Base-by-base conservation (phyloP, 495 filamentous ascomycete species). In the Elaphomyces granulatus region DNA sequence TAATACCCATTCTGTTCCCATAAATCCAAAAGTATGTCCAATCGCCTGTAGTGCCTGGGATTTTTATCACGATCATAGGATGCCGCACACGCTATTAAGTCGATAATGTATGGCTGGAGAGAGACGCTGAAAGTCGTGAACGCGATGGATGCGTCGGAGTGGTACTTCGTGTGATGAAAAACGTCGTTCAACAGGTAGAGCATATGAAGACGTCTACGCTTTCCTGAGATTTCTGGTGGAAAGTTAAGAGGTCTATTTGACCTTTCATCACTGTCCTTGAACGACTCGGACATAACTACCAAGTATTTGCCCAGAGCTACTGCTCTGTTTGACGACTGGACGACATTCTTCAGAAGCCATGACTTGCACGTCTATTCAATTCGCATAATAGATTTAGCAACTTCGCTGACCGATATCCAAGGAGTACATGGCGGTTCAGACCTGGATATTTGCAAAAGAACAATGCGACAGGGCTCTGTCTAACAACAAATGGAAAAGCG, bases 361-460 rank as follows among this genome's bases (percentile, higher is more conserved):
- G 71, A 65, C 72, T 87, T 94, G 69, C 82, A 87, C 64, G 72
- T 81, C 87, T 94, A 71, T 48, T 76, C 75, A 60, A 54, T 64
- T 61, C 55, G 58, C 49, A 55, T 39, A 58, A 55, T 49, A 60
- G 49, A 57, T 72, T 69, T 69, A 72, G 69, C 60, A 60, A 59
- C 64, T 67, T 53, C 61, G 58, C 63, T 59, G 64, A 59, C 48
- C 35, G 41, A 37, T 41, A 45, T 38, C 42, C 44, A 49, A 56
- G 56, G 47, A 54, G 48, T 28, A 12, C 6, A 28, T 46, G 54
- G 53, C 54, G 46, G 51, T 47, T 83, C 86, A 87, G 86, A 94
- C 87, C 87, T 94, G 87, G 70, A 94, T 80, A 66, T 93, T 92
- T 65, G 66, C 54, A 41, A 77, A 67, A 47, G 83, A 82, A 74